These are phyloP conservation scores for Colletotrichum coccodes DNA, from an alignment of 2,329 filamentous ascomycete genomes.

Conservation along the genomic window DNA sequence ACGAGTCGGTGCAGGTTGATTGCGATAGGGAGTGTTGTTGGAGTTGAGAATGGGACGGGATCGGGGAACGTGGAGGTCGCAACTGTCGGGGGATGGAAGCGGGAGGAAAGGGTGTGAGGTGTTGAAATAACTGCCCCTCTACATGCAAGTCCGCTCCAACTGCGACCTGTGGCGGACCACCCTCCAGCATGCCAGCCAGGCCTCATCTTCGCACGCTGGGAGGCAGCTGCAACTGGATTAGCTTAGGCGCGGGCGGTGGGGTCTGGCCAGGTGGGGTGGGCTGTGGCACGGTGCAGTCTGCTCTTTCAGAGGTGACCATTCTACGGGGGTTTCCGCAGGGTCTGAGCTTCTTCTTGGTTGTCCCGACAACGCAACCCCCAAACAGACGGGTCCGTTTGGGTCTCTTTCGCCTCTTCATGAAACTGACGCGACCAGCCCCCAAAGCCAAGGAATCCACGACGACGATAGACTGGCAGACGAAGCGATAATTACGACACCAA, in stretches of 20 bases:
- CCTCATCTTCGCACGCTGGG: constrained; percentile 23
- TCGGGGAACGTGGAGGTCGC: constrained; percentile 18
- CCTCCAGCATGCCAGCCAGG: constrained; percentile 25
- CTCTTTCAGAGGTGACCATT: neutral
- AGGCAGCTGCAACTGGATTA: constrained; percentile 33
- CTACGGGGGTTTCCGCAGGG: constrained; percentile 22
- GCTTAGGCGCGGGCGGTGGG: constrained; percentile 26
- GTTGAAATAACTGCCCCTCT: constrained; percentile 43
- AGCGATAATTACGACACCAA: neutral
- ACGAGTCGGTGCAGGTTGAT: constrained; percentile 36
- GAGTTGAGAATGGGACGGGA: constrained; percentile 45
- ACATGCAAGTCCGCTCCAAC: constrained; percentile 50
- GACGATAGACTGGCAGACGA: neutral
- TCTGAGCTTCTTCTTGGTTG: constrained; percentile 27
- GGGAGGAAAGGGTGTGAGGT: constrained; percentile 40
- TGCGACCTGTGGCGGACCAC: constrained; percentile 31
- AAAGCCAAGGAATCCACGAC: neutral
- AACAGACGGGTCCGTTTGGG: constrained; percentile 19
- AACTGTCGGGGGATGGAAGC: constrained; percentile 42
- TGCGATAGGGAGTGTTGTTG: constrained; percentile 34
- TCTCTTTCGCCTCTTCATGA: constrained; percentile 13
- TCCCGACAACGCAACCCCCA: constrained; percentile 25
- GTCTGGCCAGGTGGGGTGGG: constrained; percentile 27
- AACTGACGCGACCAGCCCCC: neutral
- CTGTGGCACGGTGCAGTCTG: constrained; percentile 25